Evolutionary conservation across 305 asterid genomes (phyloP).

Genomic region (Nicotiana rustica): DNA sequence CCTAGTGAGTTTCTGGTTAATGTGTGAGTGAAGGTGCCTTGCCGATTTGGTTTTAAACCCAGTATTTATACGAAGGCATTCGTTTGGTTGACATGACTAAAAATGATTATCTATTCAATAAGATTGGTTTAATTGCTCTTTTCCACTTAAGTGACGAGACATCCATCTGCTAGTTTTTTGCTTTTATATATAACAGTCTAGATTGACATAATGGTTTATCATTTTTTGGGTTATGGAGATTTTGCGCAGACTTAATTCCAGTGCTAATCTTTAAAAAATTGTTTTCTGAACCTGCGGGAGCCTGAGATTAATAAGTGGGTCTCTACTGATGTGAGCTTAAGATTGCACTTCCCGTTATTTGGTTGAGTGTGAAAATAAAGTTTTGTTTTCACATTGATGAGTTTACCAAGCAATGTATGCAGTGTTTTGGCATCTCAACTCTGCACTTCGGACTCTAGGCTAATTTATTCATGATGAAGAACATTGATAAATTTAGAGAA

Average conservation of each 20-base stretch:
- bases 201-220: conserved; percentile 1
- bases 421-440: neutral
- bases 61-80: neutral
- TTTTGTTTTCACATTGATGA: neutral
- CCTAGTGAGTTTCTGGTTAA: neutral
- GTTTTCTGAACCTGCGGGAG: conserved; percentile 6
- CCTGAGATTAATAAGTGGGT: neutral
- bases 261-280: neutral
- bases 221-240: neutral
- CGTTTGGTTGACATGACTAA: neutral
- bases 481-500: neutral
- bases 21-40: conserved; percentile 20
- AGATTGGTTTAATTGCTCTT: neutral
- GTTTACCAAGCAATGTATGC: neutral
- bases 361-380: conserved; percentile 18
- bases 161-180: neutral
- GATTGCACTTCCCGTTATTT: neutral
- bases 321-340: conserved; percentile 16
- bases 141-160: neutral
- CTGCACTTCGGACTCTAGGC: neutral
- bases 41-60: neutral
- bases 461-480: conserved; percentile 3
- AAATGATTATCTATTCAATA: neutral
- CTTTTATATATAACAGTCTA: neutral
- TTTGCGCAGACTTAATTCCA: neutral